Evolutionary conservation across 129 eudicot genomes (phyloP).

Genomic region (Flaveria bidentis): DNA sequence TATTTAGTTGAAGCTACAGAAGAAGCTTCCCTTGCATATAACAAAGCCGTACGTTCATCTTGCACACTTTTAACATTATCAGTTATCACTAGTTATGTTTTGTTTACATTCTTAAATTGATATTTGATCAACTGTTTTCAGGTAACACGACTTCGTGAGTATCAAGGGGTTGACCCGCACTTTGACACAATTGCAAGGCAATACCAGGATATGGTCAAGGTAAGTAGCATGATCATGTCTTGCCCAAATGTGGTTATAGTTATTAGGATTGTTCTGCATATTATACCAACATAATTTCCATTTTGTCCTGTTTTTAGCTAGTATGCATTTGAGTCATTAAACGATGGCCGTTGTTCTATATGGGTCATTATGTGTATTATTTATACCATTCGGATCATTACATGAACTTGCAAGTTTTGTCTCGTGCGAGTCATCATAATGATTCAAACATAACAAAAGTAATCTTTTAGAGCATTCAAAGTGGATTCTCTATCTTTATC

Average conservation of each 20-base stretch:
- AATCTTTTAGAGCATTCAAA: not conserved
- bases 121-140: constrained; percentile 18
- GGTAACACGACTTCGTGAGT: constrained; percentile 96
- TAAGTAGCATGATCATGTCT: constrained; percentile 26
- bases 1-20: constrained; percentile 91
- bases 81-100: not conserved
- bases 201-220: constrained; percentile 93
- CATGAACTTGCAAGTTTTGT: not conserved
- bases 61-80: not conserved
- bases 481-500: no score
- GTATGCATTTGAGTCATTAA: not conserved
- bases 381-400: not conserved
- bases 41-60: constrained; percentile 73
- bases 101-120: not conserved
- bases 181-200: constrained; percentile 92
- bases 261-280: not conserved
- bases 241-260: not conserved
- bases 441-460: not conserved
- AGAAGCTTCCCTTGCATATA: constrained; percentile 93
- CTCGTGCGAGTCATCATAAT: not conserved
- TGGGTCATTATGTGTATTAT: not conserved
- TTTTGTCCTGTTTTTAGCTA: not conserved
- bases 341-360: not conserved
- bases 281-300: not conserved
- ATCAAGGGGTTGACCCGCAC: constrained; percentile 99